Percentiles rank a stretch among this genome's conserved stretches.
Evolutionary conservation across 176 grass and related monocot genomes (phyloP).

Genomic region (Neostapfia colusana): DNA sequence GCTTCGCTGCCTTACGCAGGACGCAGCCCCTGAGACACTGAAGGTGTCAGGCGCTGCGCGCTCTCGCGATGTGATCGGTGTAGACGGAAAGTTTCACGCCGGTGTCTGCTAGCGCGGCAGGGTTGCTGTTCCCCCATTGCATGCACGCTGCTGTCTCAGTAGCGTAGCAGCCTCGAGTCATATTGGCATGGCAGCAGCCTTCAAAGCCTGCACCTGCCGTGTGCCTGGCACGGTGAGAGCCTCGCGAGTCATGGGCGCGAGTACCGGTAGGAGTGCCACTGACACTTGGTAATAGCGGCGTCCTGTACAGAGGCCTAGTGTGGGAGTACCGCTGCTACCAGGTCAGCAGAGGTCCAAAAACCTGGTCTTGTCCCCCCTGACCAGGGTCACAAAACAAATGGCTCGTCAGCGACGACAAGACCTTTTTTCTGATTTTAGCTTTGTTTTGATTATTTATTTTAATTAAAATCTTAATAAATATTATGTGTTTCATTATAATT

Average conservation of each 20-base stretch:
- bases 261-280: constrained; percentile 14
- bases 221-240: constrained; percentile 25
- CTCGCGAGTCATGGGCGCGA: constrained; percentile 25
- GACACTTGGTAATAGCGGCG: background rate
- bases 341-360: background rate
- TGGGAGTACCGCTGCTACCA: background rate
- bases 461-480: too few species aligned
- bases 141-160: constrained; percentile 2
- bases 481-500: too few species aligned
- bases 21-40: constrained; percentile 20
- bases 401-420: too few species aligned
- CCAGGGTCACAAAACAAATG: too few species aligned
- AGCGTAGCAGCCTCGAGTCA: background rate
- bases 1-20: background rate
- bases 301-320: background rate
- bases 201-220: constrained; percentile 33
- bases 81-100: constrained; percentile 3
- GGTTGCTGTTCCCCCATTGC: background rate
- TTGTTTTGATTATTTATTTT: too few species aligned
- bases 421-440: too few species aligned
- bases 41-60: constrained; percentile 17
- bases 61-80: background rate
- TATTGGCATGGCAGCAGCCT: constrained; percentile 14
- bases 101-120: background rate
- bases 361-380: constrained; percentile 5